These are phyloP conservation scores for Mortierella claussenii DNA, from an alignment of 192 early-diverging fungal genomes.

Conservation along the genomic window DNA sequence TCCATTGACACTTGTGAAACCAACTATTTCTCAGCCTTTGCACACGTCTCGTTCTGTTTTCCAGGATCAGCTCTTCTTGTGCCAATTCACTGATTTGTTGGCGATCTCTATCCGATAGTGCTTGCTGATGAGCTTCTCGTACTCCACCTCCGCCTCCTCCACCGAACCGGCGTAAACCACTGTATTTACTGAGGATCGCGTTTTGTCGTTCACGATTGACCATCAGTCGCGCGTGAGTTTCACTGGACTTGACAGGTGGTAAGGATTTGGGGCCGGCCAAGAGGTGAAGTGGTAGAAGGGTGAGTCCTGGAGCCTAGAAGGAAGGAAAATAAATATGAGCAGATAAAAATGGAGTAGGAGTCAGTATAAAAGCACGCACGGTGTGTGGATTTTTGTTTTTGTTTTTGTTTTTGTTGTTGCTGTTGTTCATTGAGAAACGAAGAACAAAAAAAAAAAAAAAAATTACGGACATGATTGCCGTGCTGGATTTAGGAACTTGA, in stretches of 20 bases:
- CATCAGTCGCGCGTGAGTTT: slow-evolving; percentile 10
- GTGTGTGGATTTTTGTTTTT: neutral
- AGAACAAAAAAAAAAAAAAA: neutral
- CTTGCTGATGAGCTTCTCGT: slow-evolving; percentile 4
- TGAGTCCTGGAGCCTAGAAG: slow-evolving; percentile 37
- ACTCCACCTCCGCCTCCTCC: slow-evolving; percentile 20
- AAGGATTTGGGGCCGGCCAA: slow-evolving; percentile 26
- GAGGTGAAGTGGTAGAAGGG: slow-evolving; percentile 31
- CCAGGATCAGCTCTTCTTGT: slow-evolving; percentile 27
- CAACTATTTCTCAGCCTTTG: slow-evolving; percentile 24
- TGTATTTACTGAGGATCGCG: slow-evolving; percentile 25
- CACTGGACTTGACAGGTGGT: slow-evolving; percentile 1
- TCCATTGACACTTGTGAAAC: slow-evolving; percentile 20
- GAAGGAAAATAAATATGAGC: neutral
- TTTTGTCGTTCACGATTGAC: slow-evolving; percentile 25
- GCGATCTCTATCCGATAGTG: slow-evolving; percentile 25
- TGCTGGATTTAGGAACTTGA: neutral
- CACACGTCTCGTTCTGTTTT: slow-evolving; percentile 12
- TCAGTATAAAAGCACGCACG: neutral
- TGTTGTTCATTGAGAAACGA: neutral
- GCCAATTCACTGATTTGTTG: slow-evolving; percentile 15
- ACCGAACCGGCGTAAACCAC: neutral
- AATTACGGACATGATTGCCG: neutral
- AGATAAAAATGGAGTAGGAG: neutral
- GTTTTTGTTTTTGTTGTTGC: neutral